A percentile compares a stretch with the other conserved stretches of the same genome.
Evolutionary conservation across 2,329 filamentous ascomycete species (phyloP).

Genomic region (Beauveria scarabaeidicola): DNA sequence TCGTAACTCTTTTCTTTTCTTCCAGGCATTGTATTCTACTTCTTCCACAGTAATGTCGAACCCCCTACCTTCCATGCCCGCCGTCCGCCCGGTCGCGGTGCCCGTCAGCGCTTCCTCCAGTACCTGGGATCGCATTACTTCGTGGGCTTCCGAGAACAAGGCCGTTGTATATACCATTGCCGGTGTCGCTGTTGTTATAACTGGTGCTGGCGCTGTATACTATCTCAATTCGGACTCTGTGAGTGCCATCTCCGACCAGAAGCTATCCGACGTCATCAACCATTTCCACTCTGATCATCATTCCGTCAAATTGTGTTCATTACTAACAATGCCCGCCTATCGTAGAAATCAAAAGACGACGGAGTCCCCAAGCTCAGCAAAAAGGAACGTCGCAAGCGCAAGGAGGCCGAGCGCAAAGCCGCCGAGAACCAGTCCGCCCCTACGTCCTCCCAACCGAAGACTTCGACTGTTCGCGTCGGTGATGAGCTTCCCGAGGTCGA

Average conservation of each 20-base stretch:
- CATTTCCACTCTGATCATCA: constrained; percentile 7
- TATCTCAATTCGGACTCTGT: constrained; percentile 62
- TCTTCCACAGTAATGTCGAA: constrained; percentile 30
- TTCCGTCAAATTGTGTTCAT: constrained; percentile 3
- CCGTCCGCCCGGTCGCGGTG: constrained; percentile 33
- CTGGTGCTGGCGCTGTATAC: constrained; percentile 86
- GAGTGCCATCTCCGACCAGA: constrained; percentile 20
- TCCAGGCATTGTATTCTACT: constrained; percentile 14
- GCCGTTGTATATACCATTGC: constrained; percentile 92
- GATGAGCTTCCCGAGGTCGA: constrained; percentile 63
- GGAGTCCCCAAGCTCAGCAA: constrained; percentile 68
- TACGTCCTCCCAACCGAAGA: constrained; percentile 35
- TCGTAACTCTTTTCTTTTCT: constrained; percentile 17
- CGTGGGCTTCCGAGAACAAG: constrained; percentile 94
- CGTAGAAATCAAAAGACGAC: constrained; percentile 36
- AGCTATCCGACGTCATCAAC: constrained; percentile 15
- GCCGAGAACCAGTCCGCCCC: constrained; percentile 34
- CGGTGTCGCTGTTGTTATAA: constrained; percentile 85
- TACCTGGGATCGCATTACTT: constrained; percentile 81
- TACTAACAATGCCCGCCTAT: not conserved
- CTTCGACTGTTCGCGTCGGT: constrained; percentile 45
- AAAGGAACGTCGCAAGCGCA: constrained; percentile 82
- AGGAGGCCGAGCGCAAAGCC: constrained; percentile 61
- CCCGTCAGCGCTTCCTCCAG: constrained; percentile 53
- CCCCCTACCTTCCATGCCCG: constrained; percentile 41